A percentile compares a stretch with the other conserved stretches of the same genome.
These are phyloP conservation scores for Trichoderma citrinoviride DNA, from an alignment of 2,329 filamentous ascomycete genomes.

Conservation along the genomic window DNA sequence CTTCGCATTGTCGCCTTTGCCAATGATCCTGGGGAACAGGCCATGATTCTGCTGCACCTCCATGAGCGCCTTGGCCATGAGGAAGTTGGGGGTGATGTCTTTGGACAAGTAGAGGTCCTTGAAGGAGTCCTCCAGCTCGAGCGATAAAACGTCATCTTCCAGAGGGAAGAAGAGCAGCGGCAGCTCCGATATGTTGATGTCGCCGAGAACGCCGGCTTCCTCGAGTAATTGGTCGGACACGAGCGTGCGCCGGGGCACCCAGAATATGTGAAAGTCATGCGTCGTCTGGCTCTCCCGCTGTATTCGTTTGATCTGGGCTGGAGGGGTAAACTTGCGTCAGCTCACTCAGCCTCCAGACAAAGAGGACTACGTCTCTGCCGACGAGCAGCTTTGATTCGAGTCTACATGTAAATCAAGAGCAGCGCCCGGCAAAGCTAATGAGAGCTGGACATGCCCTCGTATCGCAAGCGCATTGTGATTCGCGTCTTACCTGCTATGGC, in stretches of 20 bases:
- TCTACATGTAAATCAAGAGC: not conserved
- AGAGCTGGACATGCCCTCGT: not conserved
- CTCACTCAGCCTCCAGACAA: not conserved
- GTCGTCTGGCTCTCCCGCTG: constrained; percentile 83
- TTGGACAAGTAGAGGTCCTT: constrained; percentile 84
- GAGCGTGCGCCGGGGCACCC: constrained; percentile 87
- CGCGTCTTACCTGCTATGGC: constrained; percentile 75
- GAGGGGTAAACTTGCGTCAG: constrained; percentile 22
- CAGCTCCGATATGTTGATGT: constrained; percentile 84
- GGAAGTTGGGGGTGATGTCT: constrained; percentile 85
- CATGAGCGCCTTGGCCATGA: constrained; percentile 91
- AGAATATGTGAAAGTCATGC: constrained; percentile 96
- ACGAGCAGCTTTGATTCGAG: not conserved
- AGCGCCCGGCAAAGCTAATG: not conserved
- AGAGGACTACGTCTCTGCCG: not conserved
- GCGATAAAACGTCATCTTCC: constrained; percentile 84
- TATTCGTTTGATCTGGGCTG: constrained; percentile 87
- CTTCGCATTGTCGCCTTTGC: constrained; percentile 93
- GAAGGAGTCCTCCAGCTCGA: constrained; percentile 87
- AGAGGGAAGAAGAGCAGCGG: constrained; percentile 87
- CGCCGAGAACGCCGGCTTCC: constrained; percentile 87
- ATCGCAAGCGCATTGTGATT: not conserved
- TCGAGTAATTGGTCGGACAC: constrained; percentile 90
- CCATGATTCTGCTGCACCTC: constrained; percentile 87
- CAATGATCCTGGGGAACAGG: constrained; percentile 89